phyloP scores from a whole-genome alignment of 202 grass and related monocot genomes.

The Tripidium arundinaceum region DNA sequence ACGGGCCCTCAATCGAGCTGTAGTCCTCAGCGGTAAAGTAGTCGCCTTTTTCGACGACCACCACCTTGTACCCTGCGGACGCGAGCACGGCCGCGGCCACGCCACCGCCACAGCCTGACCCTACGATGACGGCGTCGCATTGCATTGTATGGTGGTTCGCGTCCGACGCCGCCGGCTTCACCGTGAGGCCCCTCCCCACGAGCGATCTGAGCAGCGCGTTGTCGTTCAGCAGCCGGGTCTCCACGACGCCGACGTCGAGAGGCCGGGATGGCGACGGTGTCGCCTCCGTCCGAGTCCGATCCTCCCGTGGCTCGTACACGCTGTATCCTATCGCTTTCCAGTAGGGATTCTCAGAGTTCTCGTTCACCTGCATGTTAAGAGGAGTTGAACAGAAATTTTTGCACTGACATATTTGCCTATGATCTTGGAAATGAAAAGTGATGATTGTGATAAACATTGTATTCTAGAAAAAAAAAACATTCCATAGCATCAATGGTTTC shows the following conservation, averaged over 20 bases:
- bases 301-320: constrained; percentile 17
- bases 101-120: constrained; percentile 75
- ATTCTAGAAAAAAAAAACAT: background rate
- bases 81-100: constrained; percentile 78
- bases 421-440: background rate
- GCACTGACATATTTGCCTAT: background rate
- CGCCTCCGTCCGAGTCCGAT: background rate
- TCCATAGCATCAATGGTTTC: background rate
- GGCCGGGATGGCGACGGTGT: constrained; percentile 32
- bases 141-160: constrained; percentile 31
- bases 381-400: background rate
- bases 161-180: constrained; percentile 22
- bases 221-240: constrained; percentile 48
- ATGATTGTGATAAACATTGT: background rate
- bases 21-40: constrained; percentile 72
- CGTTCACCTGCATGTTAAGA: constrained; percentile 50
- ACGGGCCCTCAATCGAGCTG: constrained; percentile 69
- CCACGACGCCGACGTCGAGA: constrained; percentile 55
- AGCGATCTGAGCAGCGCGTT: constrained; percentile 54
- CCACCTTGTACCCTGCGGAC: constrained; percentile 62
- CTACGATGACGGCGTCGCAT: constrained; percentile 75
- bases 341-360: constrained; percentile 56
- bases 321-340: constrained; percentile 91
- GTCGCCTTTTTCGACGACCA: constrained; percentile 84
- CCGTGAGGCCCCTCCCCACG: constrained; percentile 44